These are phyloP conservation scores for Puccinia triticina DNA, from an alignment of 1,284 basidiomycete species.

Conservation along the genomic window DNA sequence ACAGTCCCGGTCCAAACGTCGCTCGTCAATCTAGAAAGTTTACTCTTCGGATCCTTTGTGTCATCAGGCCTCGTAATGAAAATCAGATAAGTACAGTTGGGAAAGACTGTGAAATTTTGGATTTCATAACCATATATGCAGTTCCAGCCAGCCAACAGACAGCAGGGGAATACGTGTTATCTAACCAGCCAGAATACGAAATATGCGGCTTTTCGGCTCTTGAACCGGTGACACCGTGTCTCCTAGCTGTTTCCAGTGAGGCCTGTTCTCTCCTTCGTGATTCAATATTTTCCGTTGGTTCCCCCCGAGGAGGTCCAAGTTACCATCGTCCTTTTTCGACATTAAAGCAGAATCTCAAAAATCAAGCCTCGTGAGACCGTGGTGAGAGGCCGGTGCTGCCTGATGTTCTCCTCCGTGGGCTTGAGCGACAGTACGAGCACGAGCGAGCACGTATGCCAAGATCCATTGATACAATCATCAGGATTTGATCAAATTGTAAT, in stretches of 20 bases:
- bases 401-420: no score
- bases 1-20: not conserved
- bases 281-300: no score
- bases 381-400: no score
- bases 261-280: no score
- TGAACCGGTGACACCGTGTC: slow-evolving; percentile 7
- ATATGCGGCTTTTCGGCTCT: not conserved
- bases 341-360: no score
- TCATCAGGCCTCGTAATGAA: not conserved
- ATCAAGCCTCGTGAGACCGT: no score
- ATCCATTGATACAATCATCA: no score
- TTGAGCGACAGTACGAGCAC: no score
- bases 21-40: slow-evolving; percentile 17
- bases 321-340: no score
- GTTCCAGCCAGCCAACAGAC: not conserved
- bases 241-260: slow-evolving; percentile 1
- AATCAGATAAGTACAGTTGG: slow-evolving; percentile 10
- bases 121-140: not conserved
- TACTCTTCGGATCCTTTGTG: slow-evolving; percentile 16
- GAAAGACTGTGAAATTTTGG: not conserved
- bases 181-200: not conserved
- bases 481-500: no score
- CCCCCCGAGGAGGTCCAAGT: no score
- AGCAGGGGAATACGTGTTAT: not conserved
- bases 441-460: no score